Evolutionary conservation across 495 filamentous ascomycete genomes (phyloP), one percentile per base, ranked within the genome.

Genomic region (Neohortaea acidophila): DNA sequence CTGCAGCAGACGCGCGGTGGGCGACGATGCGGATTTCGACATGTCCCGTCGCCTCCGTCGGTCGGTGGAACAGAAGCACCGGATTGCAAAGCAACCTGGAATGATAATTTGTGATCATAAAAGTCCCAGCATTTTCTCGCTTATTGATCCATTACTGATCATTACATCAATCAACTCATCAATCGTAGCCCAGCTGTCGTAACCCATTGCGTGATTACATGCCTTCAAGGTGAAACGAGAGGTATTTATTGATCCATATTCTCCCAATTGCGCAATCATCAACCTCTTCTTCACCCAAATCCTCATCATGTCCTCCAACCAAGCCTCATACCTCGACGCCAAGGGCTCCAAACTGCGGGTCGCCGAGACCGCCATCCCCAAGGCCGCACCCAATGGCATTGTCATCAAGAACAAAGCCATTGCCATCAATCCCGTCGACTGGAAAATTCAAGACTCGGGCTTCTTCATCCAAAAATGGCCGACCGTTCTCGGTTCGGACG

Each of bases 1-100:
- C 45, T 74, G 69, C 32, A 80, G 63, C 40, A 79, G 56, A 45
- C 70, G 72, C 21, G 75, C 75, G 36, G 73, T 71, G 32, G 75
- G 75, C 31, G 77, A 79, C 47, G 69, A 51, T 44, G 59, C 47
- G 31, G 56, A 57, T 20, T 56, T 41, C 7, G 54, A 51, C 51
- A 55, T 55, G 12, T n/a, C n/a, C n/a, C n/a, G n/a, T n/a, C n/a
- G n/a, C n/a, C n/a, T n/a, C n/a, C n/a, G n/a, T n/a, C n/a, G n/a
- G n/a, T n/a, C n/a, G n/a, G n/a, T n/a, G n/a, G n/a, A n/a, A n/a
- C n/a, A n/a, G n/a, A n/a, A n/a, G n/a, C n/a, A n/a, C n/a, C n/a
- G n/a, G n/a, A n/a, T n/a, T n/a, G n/a, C n/a, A n/a, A n/a, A n/a
- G n/a, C n/a, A n/a, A n/a, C n/a, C n/a, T n/a, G n/a, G n/a, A n/a